These are phyloP conservation scores for Aspergillus sp. DNA, from an alignment of 2,329 filamentous ascomycete species.

Conservation along the genomic window DNA sequence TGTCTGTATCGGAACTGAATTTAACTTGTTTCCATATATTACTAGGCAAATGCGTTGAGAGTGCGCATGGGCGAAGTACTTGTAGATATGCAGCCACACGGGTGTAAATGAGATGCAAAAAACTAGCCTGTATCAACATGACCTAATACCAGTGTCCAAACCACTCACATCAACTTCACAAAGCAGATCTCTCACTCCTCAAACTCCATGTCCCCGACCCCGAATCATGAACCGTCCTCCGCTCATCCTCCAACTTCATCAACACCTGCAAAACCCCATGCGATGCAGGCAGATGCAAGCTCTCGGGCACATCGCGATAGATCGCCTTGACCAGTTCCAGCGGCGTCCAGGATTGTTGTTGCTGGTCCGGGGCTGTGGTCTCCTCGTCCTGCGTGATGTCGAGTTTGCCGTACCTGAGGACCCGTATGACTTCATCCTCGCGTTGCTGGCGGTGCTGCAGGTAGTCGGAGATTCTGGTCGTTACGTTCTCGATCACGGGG, in stretches of 20 bases:
- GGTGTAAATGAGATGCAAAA: too few species aligned
- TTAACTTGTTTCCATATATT: too few species aligned
- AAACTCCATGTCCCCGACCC: conserved; percentile 24
- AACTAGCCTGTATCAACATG: too few species aligned
- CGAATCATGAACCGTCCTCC: conserved; percentile 46
- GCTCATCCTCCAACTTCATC: conserved; percentile 67
- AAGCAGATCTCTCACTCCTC: conserved; percentile 19
- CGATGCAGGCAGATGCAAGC: conserved; percentile 66
- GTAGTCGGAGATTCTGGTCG: conserved; percentile 68
- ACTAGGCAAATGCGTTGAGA: too few species aligned
- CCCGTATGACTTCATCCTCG: conserved; percentile 66
- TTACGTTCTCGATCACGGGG: conserved; percentile 64
- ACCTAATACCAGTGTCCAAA: too few species aligned
- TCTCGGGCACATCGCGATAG: conserved; percentile 70
- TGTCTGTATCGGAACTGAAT: too few species aligned
- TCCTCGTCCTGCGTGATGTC: conserved; percentile 23
- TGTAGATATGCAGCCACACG: too few species aligned
- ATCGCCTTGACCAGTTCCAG: conserved; percentile 84
- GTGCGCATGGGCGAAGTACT: too few species aligned
- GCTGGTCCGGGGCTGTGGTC: conserved; percentile 19
- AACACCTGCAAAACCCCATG: conserved; percentile 70
- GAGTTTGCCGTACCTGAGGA: conserved; percentile 44
- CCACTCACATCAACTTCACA: conserved; percentile 14
- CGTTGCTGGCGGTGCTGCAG: conserved; percentile 70
- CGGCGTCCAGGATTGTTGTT: conserved; percentile 50